phyloP scores from a whole-genome alignment of 805 yeast genomes.

The Saccharomyces eubayanus region DNA sequence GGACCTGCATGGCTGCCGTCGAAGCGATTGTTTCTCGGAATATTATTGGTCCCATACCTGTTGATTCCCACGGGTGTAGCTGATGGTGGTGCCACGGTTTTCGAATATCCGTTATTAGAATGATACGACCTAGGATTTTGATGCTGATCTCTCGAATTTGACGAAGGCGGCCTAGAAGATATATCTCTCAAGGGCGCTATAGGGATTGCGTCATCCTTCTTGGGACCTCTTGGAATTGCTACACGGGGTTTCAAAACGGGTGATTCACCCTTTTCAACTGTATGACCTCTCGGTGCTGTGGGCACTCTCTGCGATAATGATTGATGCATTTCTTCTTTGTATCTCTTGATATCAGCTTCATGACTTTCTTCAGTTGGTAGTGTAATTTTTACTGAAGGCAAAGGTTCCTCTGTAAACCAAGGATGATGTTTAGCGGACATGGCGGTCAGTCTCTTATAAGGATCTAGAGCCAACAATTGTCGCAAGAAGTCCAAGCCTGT shows the following conservation, averaged over 20 bases:
- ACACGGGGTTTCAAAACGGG: not conserved
- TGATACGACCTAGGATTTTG: not conserved
- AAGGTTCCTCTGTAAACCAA: constrained; percentile 62
- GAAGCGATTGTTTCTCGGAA: not conserved
- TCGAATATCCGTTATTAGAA: not conserved
- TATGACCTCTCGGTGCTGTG: constrained; percentile 29
- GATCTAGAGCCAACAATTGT: constrained; percentile 61
- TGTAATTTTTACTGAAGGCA: constrained; percentile 49
- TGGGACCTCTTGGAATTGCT: constrained; percentile 9
- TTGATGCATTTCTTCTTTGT: constrained; percentile 36
- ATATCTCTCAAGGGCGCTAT: not conserved
- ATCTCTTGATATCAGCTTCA: constrained; percentile 67
- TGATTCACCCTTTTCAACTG: constrained; percentile 9
- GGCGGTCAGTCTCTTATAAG: constrained; percentile 68
- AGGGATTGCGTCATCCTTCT: not conserved
- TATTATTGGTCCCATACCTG: not conserved
- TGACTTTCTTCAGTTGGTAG: constrained; percentile 79
- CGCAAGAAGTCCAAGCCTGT: constrained; percentile 49
- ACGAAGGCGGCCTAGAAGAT: not conserved
- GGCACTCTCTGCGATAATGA: constrained; percentile 29
- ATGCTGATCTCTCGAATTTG: not conserved
- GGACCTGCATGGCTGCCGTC: not conserved
- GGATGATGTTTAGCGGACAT: constrained; percentile 61
- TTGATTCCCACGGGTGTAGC: not conserved
- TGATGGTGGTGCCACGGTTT: not conserved